Conservation (phyloP, 78 protist species). For the Creolimax fragrantissima region DNA sequence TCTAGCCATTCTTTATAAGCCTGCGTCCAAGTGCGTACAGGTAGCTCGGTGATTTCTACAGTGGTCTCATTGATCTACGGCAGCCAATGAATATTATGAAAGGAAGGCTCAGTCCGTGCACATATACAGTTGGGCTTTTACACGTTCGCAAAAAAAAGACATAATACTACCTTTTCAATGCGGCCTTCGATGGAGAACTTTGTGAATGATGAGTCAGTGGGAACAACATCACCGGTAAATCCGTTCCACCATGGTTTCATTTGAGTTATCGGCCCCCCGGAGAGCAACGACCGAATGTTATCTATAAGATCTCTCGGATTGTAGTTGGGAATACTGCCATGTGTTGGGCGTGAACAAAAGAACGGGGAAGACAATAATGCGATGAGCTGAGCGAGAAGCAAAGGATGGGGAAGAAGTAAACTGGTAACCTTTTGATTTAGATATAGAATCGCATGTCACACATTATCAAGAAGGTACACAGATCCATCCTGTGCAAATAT, state of each 20-base stretch:
- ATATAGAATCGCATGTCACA: too few relatives aligned
- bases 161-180: background rate
- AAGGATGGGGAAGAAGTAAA: too few relatives aligned
- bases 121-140: background rate
- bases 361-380: slow-evolving; percentile 14
- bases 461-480: too few relatives aligned
- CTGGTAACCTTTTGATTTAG: too few relatives aligned
- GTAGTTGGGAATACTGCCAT: slow-evolving; percentile 71
- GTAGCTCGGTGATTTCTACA: slow-evolving; percentile 57
- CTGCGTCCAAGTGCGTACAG: slow-evolving; percentile 64
- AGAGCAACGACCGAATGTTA: slow-evolving; percentile 38
- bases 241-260: background rate
- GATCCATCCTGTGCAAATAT: too few relatives aligned
- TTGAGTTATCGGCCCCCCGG: slow-evolving; percentile 27
- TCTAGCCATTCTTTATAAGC: slow-evolving; percentile 64
- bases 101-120: too few relatives aligned
- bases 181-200: slow-evolving; percentile 3
- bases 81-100: too few relatives aligned
- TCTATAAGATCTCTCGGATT: slow-evolving; percentile 81
- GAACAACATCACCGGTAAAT: background rate
- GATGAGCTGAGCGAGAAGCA: too few relatives aligned
- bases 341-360: background rate
- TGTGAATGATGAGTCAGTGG: background rate
- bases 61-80: slow-evolving; percentile 3
- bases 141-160: background rate